Evolutionary conservation across 2,329 filamentous ascomycete genomes (phyloP).

Genomic region (Xylaria multiplex): DNA sequence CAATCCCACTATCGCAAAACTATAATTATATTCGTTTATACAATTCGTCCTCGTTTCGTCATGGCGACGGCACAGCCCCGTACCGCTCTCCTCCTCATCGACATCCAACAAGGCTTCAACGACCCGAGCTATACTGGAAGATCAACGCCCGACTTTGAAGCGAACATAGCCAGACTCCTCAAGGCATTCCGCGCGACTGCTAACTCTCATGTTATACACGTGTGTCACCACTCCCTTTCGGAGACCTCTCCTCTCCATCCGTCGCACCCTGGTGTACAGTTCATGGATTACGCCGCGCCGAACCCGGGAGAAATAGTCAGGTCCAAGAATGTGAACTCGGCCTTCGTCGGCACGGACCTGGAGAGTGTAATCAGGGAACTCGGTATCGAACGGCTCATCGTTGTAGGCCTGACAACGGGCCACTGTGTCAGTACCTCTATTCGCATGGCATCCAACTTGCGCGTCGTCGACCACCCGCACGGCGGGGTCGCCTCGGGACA

Average conservation of each 20-base stretch:
- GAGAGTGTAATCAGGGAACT: conserved; percentile 50
- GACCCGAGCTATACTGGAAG: conserved; percentile 51
- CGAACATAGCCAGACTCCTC: conserved; percentile 54
- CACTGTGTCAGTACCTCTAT: conserved; percentile 61
- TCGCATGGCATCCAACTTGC: conserved; percentile 59
- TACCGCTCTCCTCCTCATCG: conserved; percentile 57
- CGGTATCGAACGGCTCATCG: conserved; percentile 52
- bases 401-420: conserved; percentile 58
- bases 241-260: conserved; percentile 52
- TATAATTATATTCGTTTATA: neutral
- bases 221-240: conserved; percentile 55
- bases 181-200: conserved; percentile 40
- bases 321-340: conserved; percentile 58
- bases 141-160: conserved; percentile 57
- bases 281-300: conserved; percentile 41
- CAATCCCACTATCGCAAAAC: neutral
- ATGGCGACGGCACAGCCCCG: conserved; percentile 19
- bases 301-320: conserved; percentile 52
- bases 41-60: neutral
- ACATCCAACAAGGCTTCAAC: conserved; percentile 57
- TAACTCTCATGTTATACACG: conserved; percentile 53
- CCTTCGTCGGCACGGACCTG: conserved; percentile 57
- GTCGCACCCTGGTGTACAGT: conserved; percentile 46
- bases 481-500: conserved; percentile 33
- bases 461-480: conserved; percentile 50